These are phyloP conservation scores for Tylopilus balloui DNA, from an alignment of 768 basidiomycete species.

Conservation along the genomic window DNA sequence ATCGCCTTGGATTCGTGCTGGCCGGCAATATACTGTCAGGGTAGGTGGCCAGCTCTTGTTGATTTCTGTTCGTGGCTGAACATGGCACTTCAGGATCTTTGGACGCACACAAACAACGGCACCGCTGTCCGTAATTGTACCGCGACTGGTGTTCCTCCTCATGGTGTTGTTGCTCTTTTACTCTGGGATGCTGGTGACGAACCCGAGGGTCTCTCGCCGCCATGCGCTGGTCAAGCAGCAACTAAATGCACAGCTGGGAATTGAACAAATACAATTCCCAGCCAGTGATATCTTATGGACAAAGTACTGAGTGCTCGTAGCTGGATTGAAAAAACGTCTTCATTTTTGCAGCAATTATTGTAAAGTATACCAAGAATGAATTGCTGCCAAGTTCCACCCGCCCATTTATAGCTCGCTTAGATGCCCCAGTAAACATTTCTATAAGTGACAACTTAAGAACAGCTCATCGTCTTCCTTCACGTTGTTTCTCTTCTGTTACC, in stretches of 20 bases:
- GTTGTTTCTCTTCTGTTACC: neutral
- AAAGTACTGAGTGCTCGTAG: neutral
- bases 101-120: constrained; percentile 67
- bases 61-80: neutral
- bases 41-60: constrained; percentile 32
- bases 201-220: constrained; percentile 52
- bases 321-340: no score
- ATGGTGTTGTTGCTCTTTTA: constrained; percentile 62
- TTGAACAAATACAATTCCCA: constrained; percentile 36
- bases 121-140: constrained; percentile 56
- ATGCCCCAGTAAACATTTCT: no score
- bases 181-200: constrained; percentile 65
- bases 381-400: no score
- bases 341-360: no score
- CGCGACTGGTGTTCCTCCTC: constrained; percentile 47
- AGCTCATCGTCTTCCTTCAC: neutral
- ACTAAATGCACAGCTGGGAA: constrained; percentile 58
- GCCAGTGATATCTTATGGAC: neutral
- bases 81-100: constrained; percentile 48
- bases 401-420: no score
- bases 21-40: constrained; percentile 56
- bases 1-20: constrained; percentile 66
- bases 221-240: constrained; percentile 42
- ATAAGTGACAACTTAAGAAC: no score
- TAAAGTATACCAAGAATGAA: no score